These are phyloP conservation scores for Cyathus striatus DNA, from an alignment of 768 basidiomycete genomes.

Conservation along the genomic window DNA sequence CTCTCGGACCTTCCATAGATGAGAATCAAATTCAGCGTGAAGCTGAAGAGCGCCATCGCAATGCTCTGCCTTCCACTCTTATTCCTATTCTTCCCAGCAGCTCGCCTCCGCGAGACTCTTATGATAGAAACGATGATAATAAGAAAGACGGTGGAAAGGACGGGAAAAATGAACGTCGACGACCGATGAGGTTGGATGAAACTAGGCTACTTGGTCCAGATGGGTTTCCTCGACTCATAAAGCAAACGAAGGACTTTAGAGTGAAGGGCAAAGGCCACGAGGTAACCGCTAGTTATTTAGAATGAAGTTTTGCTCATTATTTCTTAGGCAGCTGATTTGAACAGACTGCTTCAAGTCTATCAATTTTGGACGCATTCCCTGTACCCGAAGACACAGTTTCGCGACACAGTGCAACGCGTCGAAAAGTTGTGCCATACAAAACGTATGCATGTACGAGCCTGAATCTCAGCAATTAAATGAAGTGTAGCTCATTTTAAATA, in stretches of 20 bases:
- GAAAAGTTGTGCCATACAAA: constrained; percentile 87
- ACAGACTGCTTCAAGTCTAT: constrained; percentile 75
- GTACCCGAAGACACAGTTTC: constrained; percentile 86
- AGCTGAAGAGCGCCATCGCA: constrained; percentile 45
- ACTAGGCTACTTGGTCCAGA: constrained; percentile 61
- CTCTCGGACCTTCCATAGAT: constrained; percentile 48
- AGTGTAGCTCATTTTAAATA: neutral
- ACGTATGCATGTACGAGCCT: constrained; percentile 80
- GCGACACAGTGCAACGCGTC: constrained; percentile 78
- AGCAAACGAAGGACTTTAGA: constrained; percentile 73
- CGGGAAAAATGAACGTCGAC: constrained; percentile 28
- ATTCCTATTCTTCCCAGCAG: constrained; percentile 45
- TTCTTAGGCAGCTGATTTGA: constrained; percentile 71
- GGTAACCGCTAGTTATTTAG: constrained; percentile 36
- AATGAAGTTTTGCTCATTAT: no score
- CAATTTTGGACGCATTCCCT: constrained; percentile 94
- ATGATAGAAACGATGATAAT: neutral
- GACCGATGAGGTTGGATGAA: constrained; percentile 66
- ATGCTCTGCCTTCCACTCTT: constrained; percentile 26
- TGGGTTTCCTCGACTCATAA: constrained; percentile 79
- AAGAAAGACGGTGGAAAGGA: neutral
- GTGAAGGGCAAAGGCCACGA: constrained; percentile 90
- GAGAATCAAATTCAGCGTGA: constrained; percentile 48
- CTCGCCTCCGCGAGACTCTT: constrained; percentile 36
- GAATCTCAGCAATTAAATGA: neutral